Evolutionary conservation across 2,329 filamentous ascomycete species (phyloP), one percentile per base, ranked within the genome.

Genomic region (Daldinia sp.): DNA sequence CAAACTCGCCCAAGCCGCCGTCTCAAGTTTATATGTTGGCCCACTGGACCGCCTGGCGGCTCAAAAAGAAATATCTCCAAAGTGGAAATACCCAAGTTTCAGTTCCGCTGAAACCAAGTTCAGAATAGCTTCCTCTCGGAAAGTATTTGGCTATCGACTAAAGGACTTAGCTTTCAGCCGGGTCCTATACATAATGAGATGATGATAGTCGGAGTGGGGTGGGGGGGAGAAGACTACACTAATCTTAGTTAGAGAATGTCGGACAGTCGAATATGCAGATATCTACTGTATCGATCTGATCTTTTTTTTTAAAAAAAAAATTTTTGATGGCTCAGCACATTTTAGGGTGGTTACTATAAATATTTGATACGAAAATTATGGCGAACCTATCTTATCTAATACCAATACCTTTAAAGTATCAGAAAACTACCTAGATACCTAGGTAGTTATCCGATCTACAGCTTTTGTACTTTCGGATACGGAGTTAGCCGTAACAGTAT

Each of bases 11-110:
- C 52, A 62, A 67, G 61, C 68, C 67, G 68, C 60, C 62, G 70
- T 72, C 70, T 72, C 68, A 71, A 65, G 68, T 72, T 72, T 58
- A 71, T 67, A 48, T 58, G 21, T 55, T 56, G 55, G 62, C 54
- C 66, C 61, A 63, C 58, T 49, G 55, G 51, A 39, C 48, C 43
- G 39, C 48, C 58, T 60, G 50, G 65, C 58, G 55, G 61, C 59
- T 63, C 39, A 53, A 64, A 63, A 61, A 50, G 21, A 50, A 66
- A 58, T 45, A 55, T n/a, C 39, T 56, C 43, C 45, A 48, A n/a
- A 59, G 43, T 55, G 67, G 58, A 68, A 68, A 66, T 62, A 27
- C 32, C 53, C 49, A 32, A 61, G 43, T 61, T 53, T 15, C 34
- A 49, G 23, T 59, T 63, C 61, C 61, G 61, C 49, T 49, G 27